Percentiles rank a stretch among this genome's conserved stretches.
Conservation (phyloP, 2,329 filamentous ascomycete genomes). For the Bipolaris bicolor region DNA sequence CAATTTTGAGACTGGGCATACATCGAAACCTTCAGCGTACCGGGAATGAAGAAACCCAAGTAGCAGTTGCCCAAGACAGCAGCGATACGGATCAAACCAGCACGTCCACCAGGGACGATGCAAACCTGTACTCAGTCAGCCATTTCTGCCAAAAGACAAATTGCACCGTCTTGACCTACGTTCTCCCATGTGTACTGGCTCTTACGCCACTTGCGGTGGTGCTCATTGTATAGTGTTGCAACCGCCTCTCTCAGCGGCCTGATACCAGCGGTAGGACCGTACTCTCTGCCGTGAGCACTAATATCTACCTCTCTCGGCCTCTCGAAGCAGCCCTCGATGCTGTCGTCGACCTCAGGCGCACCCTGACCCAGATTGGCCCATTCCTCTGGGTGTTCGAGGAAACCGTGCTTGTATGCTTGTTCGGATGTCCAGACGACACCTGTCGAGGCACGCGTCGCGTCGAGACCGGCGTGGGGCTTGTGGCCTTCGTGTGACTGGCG, state of each 20-base stretch:
- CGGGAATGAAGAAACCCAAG: conserved; percentile 87
- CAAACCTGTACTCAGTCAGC: conserved; percentile 5
- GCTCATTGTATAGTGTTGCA: conserved; percentile 89
- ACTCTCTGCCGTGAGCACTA: conserved; percentile 79
- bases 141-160: conserved; percentile 62
- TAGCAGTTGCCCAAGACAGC: conserved; percentile 93
- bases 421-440: conserved; percentile 94
- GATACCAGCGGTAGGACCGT: conserved; percentile 91
- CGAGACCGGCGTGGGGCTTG: conserved; percentile 87
- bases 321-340: conserved; percentile 87
- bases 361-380: conserved; percentile 97
- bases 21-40: conserved; percentile 16
- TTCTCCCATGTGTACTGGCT: conserved; percentile 98
- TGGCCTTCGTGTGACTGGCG: conserved; percentile 89
- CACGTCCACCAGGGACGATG: conserved; percentile 91
- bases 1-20: conserved; percentile 1
- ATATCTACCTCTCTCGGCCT: conserved; percentile 81
- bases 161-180: not conserved
- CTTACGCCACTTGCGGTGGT: conserved; percentile 84
- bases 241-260: conserved; percentile 88
- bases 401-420: conserved; percentile 87
- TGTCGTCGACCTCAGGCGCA: conserved; percentile 90
- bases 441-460: conserved; percentile 84
- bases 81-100: conserved; percentile 91
- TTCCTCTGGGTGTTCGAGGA: conserved; percentile 75